Base-by-base conservation (phyloP, 805 yeast species). In the Zygoascus biomembranicola region DNA sequence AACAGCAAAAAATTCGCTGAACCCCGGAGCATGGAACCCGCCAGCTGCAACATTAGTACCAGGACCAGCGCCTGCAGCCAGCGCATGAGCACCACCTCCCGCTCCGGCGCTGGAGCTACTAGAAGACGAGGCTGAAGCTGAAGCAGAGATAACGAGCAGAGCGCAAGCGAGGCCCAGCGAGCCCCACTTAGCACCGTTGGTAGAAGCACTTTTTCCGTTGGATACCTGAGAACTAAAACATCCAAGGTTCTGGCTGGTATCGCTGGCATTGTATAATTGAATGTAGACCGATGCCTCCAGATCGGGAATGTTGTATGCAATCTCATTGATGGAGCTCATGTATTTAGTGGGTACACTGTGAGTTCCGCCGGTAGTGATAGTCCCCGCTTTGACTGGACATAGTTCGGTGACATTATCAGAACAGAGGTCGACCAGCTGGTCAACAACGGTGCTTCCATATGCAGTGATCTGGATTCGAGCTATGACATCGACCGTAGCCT, bases 271-370 rank as follows among this genome's bases (percentile, higher is more conserved):
- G 26, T 55, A 56, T 4, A 58, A 35, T 43, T 50, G 46, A 32
- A 67, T 61, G 14, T 48, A 52, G 13, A 67, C 64, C 8, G 42
- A 19, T 2, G 69, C 70, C 50, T 68, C 71, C 23, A 68, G 57
- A 50, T 68, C 72, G 2, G 72, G 72, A 32, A 68, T 60, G 13
- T 55, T 52, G 57, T 62, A 68, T 10, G 69, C 72, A 42, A 66
- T 55, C 8, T 59, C 32, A 5, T 69, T 63, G n/a, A 68, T 61
- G 10, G 56, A 50, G 6, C 51, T 28, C 9, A 64, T 63, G 46
- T 66, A 67, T 23, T 62, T 47, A 9, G 53, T 47, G 8, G 70
- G 69, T 20, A 67, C 64, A 8, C 58, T 45, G 51, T 67, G 66
- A 16, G 50, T 55, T 8, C 68, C 69, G 8, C 47, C 49, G 5